Evolutionary conservation across 495 filamentous ascomycete species (phyloP).

Genomic region (Penicillium ucsense): DNA sequence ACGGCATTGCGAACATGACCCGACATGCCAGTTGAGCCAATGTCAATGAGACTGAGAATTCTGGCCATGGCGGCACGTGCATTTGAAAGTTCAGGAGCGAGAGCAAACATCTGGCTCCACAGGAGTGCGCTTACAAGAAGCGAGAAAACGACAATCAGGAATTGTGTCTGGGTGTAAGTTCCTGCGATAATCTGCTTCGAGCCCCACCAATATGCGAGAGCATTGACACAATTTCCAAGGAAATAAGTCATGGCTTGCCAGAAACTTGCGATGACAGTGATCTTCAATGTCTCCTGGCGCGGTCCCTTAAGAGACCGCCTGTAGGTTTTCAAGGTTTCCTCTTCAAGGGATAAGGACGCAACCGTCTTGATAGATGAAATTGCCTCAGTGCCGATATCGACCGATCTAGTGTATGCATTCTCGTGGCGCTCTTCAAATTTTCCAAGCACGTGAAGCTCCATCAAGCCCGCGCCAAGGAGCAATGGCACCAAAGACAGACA

Average conservation of each 20-base stretch:
- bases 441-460: conserved; percentile 42
- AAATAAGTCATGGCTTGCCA: conserved; percentile 48
- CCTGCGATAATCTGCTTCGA: conserved; percentile 48
- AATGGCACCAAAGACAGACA: conserved; percentile 33
- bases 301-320: conserved; percentile 30
- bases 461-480: conserved; percentile 35
- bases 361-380: conserved; percentile 46
- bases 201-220: conserved; percentile 65
- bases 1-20: conserved; percentile 7
- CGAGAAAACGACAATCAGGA: conserved; percentile 52
- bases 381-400: conserved; percentile 42
- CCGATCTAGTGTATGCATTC: conserved; percentile 40
- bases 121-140: conserved; percentile 40
- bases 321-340: conserved; percentile 27
- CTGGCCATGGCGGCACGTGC: conserved; percentile 37
- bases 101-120: conserved; percentile 57
- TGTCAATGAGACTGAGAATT: conserved; percentile 41
- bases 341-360: conserved; percentile 40
- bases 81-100: conserved; percentile 51
- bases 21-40: conserved; percentile 27
- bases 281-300: conserved; percentile 37
- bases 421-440: conserved; percentile 52
- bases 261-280: conserved; percentile 38
- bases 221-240: conserved; percentile 46
- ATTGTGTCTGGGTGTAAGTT: conserved; percentile 47